Evolutionary conservation across 257 asterid genomes (phyloP).

Genomic region (Solanum paucissectum): DNA sequence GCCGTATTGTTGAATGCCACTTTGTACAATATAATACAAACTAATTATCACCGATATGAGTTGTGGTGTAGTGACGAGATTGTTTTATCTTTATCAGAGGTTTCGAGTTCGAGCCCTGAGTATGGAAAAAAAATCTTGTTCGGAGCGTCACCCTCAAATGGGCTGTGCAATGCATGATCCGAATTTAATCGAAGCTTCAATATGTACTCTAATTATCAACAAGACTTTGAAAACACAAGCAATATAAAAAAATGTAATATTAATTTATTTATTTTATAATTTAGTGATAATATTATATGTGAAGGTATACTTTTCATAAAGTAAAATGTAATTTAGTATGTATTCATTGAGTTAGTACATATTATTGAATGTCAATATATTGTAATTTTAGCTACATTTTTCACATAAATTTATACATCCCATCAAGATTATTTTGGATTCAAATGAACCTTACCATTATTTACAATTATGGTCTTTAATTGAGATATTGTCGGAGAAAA

Average conservation of each 20-base stretch:
- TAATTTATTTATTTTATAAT: too few relatives aligned
- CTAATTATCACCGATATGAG: background rate
- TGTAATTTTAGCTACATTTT: background rate
- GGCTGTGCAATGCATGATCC: too few relatives aligned
- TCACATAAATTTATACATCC: background rate
- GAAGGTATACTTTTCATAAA: background rate
- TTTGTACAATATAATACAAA: background rate
- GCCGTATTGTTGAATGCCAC: background rate
- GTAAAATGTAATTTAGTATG: background rate
- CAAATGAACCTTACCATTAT: too few relatives aligned
- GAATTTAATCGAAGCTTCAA: too few relatives aligned
- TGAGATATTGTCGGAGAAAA: background rate
- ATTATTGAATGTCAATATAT: background rate
- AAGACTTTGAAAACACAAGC: too few relatives aligned
- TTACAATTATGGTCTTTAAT: background rate
- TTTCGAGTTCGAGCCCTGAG: fast-evolving
- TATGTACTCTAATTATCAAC: too few relatives aligned
- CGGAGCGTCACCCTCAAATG: too few relatives aligned
- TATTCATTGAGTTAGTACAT: background rate
- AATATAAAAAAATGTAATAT: too few relatives aligned
- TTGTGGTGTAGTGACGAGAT: too few relatives aligned
- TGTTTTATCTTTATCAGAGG: too few relatives aligned
- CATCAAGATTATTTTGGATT: too few relatives aligned
- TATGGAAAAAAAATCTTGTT: too few relatives aligned
- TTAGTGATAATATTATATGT: background rate